Conservation (phyloP, 495 filamentous ascomycete genomes). For the Trichoderma reesei region DNA sequence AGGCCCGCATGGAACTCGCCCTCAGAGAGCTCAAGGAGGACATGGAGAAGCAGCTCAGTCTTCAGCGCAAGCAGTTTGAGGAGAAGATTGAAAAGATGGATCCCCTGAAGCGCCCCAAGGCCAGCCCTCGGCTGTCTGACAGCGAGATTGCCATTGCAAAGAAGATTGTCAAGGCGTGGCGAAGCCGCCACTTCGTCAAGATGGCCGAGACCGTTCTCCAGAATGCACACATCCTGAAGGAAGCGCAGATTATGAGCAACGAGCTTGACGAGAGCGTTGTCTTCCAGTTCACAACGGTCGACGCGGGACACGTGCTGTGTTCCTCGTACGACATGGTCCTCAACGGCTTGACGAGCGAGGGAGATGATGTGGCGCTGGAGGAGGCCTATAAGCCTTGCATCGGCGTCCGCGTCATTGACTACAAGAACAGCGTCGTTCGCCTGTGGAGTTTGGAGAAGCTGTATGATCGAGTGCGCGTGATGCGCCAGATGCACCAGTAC, state of each 20-base stretch:
- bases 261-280: slow-evolving; percentile 89
- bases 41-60: slow-evolving; percentile 69
- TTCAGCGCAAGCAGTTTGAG: slow-evolving; percentile 70
- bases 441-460: slow-evolving; percentile 94
- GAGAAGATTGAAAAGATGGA: slow-evolving; percentile 41
- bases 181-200: slow-evolving; percentile 72
- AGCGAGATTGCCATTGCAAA: slow-evolving; percentile 62
- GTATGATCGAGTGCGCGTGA: slow-evolving; percentile 71
- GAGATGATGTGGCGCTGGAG: slow-evolving; percentile 77
- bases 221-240: slow-evolving; percentile 78
- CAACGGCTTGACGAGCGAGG: slow-evolving; percentile 79
- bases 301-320: slow-evolving; percentile 74
- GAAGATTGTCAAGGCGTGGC: slow-evolving; percentile 62
- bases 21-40: slow-evolving; percentile 70
- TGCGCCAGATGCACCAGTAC: slow-evolving; percentile 96
- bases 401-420: slow-evolving; percentile 85
- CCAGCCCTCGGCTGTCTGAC: slow-evolving; percentile 54
- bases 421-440: slow-evolving; percentile 75
- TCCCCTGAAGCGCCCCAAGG: slow-evolving; percentile 38
- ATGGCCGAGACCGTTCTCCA: slow-evolving; percentile 93
- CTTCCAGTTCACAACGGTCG: slow-evolving; percentile 91
- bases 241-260: slow-evolving; percentile 96
- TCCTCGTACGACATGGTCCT: slow-evolving; percentile 95
- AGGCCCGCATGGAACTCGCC: slow-evolving; percentile 76
- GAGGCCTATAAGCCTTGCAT: slow-evolving; percentile 81